Evolutionary conservation across 108 stramenopile species (phyloP).

Genomic region (Pseudonitzschia pungens): DNA sequence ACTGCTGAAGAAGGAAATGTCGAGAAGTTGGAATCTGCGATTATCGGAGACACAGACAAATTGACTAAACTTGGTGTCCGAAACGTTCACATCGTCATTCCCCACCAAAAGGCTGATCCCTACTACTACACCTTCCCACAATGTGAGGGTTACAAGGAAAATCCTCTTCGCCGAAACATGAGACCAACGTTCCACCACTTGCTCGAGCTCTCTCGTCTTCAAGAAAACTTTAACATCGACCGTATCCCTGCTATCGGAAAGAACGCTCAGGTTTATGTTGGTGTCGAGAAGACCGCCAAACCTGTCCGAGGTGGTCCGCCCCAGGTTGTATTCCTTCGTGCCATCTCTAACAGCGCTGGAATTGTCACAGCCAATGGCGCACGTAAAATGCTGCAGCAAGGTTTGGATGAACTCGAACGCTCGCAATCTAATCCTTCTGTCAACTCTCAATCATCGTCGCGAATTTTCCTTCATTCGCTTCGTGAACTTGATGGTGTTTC

Average conservation of each 20-base stretch:
- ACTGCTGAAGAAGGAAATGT: conserved; percentile 35
- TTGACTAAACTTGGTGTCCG: conserved; percentile 79
- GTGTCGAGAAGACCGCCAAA: conserved; percentile 69
- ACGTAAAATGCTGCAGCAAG: conserved; percentile 75
- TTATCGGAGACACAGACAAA: conserved; percentile 50
- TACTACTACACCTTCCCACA: conserved; percentile 87
- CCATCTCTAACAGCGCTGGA: conserved; percentile 88
- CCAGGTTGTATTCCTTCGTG: conserved; percentile 93
- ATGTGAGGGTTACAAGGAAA: conserved; percentile 78
- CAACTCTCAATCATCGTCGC: conserved; percentile 81
- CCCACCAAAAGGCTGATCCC: conserved; percentile 73
- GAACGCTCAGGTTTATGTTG: conserved; percentile 92
- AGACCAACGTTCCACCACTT: conserved; percentile 95
- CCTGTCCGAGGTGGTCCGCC: conserved; percentile 69
- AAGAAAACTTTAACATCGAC: conserved; percentile 82
- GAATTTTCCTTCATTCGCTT: conserved; percentile 93
- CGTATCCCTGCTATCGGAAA: conserved; percentile 88
- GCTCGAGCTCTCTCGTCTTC: conserved; percentile 84
- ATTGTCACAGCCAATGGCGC: conserved; percentile 69
- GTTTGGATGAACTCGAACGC: conserved; percentile 95
- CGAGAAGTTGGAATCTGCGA: conserved; percentile 50
- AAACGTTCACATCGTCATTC: conserved; percentile 76
- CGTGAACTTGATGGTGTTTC: conserved; percentile 73
- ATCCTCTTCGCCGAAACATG: conserved; percentile 94
- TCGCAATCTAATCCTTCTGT: conserved; percentile 92